Evolutionary conservation across 2,329 filamentous ascomycete species (phyloP).

Genomic region (Phialophora verrucosa): DNA sequence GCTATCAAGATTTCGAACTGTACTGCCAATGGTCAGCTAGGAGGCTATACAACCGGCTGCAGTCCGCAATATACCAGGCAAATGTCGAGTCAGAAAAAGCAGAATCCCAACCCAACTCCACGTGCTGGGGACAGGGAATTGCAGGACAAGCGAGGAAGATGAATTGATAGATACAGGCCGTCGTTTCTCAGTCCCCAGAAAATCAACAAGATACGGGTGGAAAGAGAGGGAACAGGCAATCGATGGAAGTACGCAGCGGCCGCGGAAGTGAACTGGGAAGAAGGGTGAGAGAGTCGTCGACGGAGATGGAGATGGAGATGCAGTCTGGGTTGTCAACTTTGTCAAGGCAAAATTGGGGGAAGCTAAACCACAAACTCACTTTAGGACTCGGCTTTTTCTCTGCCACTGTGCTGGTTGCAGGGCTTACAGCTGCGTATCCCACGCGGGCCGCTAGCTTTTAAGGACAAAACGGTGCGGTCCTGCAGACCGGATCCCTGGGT

Average conservation of each 20-base stretch:
- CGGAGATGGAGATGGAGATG: slow-evolving; percentile 39
- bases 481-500: slow-evolving; percentile 17
- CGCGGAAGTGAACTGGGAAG: slow-evolving; percentile 37
- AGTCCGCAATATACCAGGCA: slow-evolving; percentile 24
- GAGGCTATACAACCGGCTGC: neutral
- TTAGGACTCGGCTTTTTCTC: slow-evolving; percentile 24
- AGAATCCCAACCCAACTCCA: slow-evolving; percentile 38
- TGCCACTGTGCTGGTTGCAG: slow-evolving; percentile 1
- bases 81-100: slow-evolving; percentile 33
- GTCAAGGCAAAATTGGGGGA: slow-evolving; percentile 24
- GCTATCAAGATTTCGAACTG: slow-evolving; percentile 19
- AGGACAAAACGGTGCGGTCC: slow-evolving; percentile 12
- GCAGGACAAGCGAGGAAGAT: slow-evolving; percentile 35
- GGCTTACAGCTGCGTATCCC: slow-evolving; percentile 19
- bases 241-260: slow-evolving; percentile 41
- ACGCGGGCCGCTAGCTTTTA: slow-evolving; percentile 16
- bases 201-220: slow-evolving; percentile 42
- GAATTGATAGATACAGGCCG: slow-evolving; percentile 30
- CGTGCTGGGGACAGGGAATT: slow-evolving; percentile 32
- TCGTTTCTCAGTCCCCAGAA: slow-evolving; percentile 33
- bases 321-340: slow-evolving; percentile 21
- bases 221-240: slow-evolving; percentile 41
- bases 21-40: slow-evolving; percentile 25
- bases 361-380: slow-evolving; percentile 26
- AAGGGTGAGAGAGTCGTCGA: slow-evolving; percentile 36